Conservation (phyloP, 768 basidiomycete genomes). For the Russula emetica region DNA sequence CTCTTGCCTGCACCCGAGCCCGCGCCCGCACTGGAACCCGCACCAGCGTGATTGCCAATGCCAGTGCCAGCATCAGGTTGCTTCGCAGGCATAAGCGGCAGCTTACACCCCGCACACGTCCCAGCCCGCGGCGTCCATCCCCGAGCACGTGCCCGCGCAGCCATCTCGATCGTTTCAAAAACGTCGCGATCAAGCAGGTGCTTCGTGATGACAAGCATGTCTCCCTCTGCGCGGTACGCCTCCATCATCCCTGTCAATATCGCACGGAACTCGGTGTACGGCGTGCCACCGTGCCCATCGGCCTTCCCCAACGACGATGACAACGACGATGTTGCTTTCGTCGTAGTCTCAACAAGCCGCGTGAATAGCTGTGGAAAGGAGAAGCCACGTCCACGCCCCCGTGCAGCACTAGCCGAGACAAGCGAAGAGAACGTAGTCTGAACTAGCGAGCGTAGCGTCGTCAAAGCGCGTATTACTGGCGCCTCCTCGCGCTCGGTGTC, state of each 20-base stretch:
- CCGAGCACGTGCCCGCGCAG: constrained; percentile 50
- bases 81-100: constrained; percentile 37
- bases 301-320: too few species aligned
- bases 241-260: constrained; percentile 96
- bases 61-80: not conserved
- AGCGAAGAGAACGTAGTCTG: constrained; percentile 82
- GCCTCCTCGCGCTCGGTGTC: not conserved
- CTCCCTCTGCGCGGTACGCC: constrained; percentile 87
- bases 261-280: constrained; percentile 86
- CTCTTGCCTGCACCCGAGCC: not conserved
- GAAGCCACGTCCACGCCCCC: constrained; percentile 50
- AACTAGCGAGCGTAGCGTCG: constrained; percentile 64
- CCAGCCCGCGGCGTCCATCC: constrained; percentile 59
- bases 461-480: constrained; percentile 36
- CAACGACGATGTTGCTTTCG: constrained; percentile 30
- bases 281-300: constrained; percentile 42
- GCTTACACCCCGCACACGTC: constrained; percentile 51
- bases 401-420: constrained; percentile 67
- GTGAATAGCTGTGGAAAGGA: constrained; percentile 94
- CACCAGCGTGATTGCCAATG: not conserved
- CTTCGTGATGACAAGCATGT: constrained; percentile 81
- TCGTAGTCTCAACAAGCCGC: constrained; percentile 74
- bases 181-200: constrained; percentile 78
- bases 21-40: not conserved
- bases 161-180: constrained; percentile 63